Evolutionary conservation across 2,329 filamentous ascomycete genomes (phyloP), one percentile per base, ranked within the genome.

Genomic region (Botrytis cinerea): DNA sequence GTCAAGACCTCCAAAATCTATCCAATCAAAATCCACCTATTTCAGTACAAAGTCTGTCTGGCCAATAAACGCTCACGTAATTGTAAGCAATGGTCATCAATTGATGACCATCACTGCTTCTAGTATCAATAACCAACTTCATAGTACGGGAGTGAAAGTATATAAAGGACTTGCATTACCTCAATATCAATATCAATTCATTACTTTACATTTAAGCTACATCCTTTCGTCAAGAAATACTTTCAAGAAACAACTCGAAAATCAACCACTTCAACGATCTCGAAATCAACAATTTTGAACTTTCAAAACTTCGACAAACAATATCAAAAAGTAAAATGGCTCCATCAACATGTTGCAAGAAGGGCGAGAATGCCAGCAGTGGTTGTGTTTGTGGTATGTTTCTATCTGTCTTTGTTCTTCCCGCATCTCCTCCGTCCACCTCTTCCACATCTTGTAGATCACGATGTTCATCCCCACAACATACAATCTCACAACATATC

Each of bases 281-380:
- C 14, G 7, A 28, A 57, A 28, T 32, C 7, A 28, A 28, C 14
- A 57, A 57, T 14, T 16, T 57, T 9, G 7, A 57, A 28, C 7
- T 57, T 9, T 18, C 5, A 22, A 14, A 38, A 60, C 57, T 60
- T 60, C 5, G 28, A 35, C 10, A 60, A 60, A 32, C 9, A 38
- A 38, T 22, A 12, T 28, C 22, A 25, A 38, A 66, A 43, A 67
- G 2, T 35, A 79, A 74, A 76, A 81, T 80, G 78, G 72, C 76
- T 73, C 72, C 76, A 60, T 76, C 75, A 46, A 81, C 80, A 71
- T 81, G 80, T 71, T 81, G 80, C 73, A 81, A 80, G 78, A 77
- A 72, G 72, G 75, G 77, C 69, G 74, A 79, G 73, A 38, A n/a
- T 20, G 61, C 40, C 8, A n/a, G 25, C 20, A 62, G 70, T 74